Evolutionary conservation across 495 filamentous ascomycete genomes (phyloP), one percentile per base, ranked within the genome.

Genomic region (Neurospora sublineolata): DNA sequence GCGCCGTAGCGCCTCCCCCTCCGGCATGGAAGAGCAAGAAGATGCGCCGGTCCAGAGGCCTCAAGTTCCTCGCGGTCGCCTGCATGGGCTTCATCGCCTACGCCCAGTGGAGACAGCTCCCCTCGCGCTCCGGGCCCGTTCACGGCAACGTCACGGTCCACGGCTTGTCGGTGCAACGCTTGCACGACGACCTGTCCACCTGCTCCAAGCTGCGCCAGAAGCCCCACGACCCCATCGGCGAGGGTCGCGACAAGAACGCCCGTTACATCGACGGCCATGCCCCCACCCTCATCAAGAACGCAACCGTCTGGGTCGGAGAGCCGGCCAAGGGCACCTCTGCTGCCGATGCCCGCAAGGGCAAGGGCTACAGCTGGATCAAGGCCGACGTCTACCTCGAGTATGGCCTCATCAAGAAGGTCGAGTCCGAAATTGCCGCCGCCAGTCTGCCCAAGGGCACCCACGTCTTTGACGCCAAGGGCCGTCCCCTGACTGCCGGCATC

Each of bases 401-500:
- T 37, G 86, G 85, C 1, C 80, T 87, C 33, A 82, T 87, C 72
- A 79, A 82, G 69, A 77, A 78, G 18, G 82, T 86, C 8, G 74
- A 78, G 20, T 68, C 71, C 1, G 71, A 75, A 42, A 84, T 85
- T 42, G 76, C 78, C n/a, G 60, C 72, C 10, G 72, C 68, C 36
- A 71, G 76, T 2, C 71, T 83, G 20, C 67, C 83, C 6, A 71
- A 75, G 10, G 79, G 83, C 72, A 80, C 81, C 3, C 67, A 79
- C 5, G 75, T 88, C 67, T 86, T 81, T 73, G 76, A 89, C 46
- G 83, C 86, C n/a, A 73, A 85, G 40, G 88, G 89, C 14, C 80
- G 84, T n/a, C 86, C 80, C 41, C 79, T 91, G 7, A 91, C 89
- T 5, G 83, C 83, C 16, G 89, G 89, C 44, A 85, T 91, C 71